Percentiles rank a stretch among this genome's conserved stretches.
Evolutionary conservation across 805 yeast genomes (phyloP).

Genomic region (Saccharomyces mikatae): DNA sequence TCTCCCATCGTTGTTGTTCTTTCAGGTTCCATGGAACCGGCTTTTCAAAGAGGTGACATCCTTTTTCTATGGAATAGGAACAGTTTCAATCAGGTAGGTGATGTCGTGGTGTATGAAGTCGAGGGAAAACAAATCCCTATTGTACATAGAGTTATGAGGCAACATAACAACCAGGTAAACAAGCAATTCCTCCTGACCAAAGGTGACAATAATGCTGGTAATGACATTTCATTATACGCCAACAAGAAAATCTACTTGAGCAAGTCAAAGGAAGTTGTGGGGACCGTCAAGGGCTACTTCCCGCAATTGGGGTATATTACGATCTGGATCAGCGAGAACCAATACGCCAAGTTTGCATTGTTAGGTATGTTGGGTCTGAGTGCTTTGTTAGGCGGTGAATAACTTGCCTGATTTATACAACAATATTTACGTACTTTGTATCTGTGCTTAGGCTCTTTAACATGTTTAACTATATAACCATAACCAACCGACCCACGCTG

Average conservation of each 20-base stretch:
- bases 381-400: conserved; percentile 54
- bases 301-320: conserved; percentile 89
- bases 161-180: conserved; percentile 44
- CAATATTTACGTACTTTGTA: neutral
- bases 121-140: conserved; percentile 81
- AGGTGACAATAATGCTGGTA: conserved; percentile 92
- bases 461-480: neutral
- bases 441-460: neutral
- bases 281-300: conserved; percentile 85
- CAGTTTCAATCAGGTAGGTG: conserved; percentile 64
- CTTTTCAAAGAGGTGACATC: conserved; percentile 96
- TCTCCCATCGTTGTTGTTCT: conserved; percentile 95
- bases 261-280: conserved; percentile 70
- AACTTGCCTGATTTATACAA: conserved; percentile 4
- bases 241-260: conserved; percentile 67
- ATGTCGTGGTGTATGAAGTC: conserved; percentile 86
- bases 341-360: conserved; percentile 69
- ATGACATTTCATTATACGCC: conserved; percentile 81
- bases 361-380: conserved; percentile 68
- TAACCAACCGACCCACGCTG: neutral
- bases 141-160: conserved; percentile 88
- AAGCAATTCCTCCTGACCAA: conserved; percentile 78
- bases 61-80: conserved; percentile 86
- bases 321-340: conserved; percentile 81
- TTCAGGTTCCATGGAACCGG: conserved; percentile 99